phyloP scores from a whole-genome alignment of 306 rosid genomes.

The Cercis canadensis region DNA sequence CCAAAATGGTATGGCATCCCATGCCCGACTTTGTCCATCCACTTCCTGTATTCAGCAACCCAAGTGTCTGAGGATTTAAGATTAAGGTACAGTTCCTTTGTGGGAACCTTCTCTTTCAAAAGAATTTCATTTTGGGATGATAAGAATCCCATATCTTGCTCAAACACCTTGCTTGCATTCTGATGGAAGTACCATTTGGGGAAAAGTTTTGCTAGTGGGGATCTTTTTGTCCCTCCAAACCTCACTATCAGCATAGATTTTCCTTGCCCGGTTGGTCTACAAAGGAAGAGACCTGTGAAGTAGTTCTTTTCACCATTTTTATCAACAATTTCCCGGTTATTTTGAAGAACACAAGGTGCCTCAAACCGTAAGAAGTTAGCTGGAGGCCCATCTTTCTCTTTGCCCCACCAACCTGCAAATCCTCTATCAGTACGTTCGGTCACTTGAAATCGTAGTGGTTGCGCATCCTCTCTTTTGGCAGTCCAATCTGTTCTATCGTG shows the following conservation, averaged over 20 bases:
- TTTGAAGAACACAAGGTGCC: conserved; percentile 93
- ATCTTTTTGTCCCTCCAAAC: conserved; percentile 75
- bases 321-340: conserved; percentile 65
- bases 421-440: conserved; percentile 82
- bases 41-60: conserved; percentile 89
- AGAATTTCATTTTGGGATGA: conserved; percentile 92
- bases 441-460: conserved; percentile 71
- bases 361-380: conserved; percentile 72
- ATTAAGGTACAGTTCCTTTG: conserved; percentile 79
- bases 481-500: conserved; percentile 91
- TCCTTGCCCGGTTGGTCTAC: conserved; percentile 96
- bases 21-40: conserved; percentile 99
- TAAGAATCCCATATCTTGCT: conserved; percentile 98
- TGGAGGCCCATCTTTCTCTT: conserved; percentile 52
- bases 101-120: conserved; percentile 80
- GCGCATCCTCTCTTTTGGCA: conserved; percentile 92
- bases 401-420: conserved; percentile 96
- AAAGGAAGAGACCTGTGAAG: conserved; percentile 84
- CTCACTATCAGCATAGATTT: conserved; percentile 92
- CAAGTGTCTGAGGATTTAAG: conserved; percentile 88
- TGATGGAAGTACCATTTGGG: conserved; percentile 95
- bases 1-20: conserved; percentile 99
- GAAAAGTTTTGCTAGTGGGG: conserved; percentile 61
- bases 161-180: conserved; percentile 92
- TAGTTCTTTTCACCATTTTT: conserved; percentile 65